Percentiles rank a stretch among this genome's conserved stretches.
Evolutionary conservation across 257 asterid genomes (phyloP).

Genomic region (Nicotiana sylvestris): DNA sequence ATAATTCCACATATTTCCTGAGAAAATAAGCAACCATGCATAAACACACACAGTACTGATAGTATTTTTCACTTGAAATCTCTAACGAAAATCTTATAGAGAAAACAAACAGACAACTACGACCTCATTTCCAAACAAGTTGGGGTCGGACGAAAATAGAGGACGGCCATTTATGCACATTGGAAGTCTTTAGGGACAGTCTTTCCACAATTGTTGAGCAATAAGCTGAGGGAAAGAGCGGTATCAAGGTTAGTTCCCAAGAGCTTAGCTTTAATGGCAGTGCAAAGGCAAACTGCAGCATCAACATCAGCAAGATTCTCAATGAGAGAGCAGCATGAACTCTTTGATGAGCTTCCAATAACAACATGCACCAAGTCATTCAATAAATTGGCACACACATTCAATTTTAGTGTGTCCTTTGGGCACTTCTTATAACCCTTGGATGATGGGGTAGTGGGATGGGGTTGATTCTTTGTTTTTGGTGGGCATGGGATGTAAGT

Average conservation of each 20-base stretch:
- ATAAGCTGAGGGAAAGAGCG: conserved; percentile 10
- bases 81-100: neutral
- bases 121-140: too few species aligned
- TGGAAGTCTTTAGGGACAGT: conserved; percentile 9
- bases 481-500: conserved; percentile 20
- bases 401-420: conserved; percentile 16
- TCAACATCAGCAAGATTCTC: conserved; percentile 20
- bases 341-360: conserved; percentile 14
- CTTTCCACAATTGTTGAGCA: conserved; percentile 23
- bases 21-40: neutral
- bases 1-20: neutral
- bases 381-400: conserved; percentile 16
- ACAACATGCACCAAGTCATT: conserved; percentile 11
- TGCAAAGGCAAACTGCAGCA: conserved; percentile 33
- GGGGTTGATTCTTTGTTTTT: conserved; percentile 1
- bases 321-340: conserved; percentile 19
- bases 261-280: conserved; percentile 22
- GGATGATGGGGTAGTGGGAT: conserved; percentile 1
- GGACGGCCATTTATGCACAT: neutral
- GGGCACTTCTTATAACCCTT: conserved; percentile 9
- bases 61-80: neutral
- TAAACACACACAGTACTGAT: neutral
- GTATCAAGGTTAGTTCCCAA: conserved; percentile 16
- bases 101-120: neutral
- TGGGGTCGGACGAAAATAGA: neutral